Base-by-base conservation (phyloP, 164 flowering plant species). In the Hamamelis virginiana region DNA sequence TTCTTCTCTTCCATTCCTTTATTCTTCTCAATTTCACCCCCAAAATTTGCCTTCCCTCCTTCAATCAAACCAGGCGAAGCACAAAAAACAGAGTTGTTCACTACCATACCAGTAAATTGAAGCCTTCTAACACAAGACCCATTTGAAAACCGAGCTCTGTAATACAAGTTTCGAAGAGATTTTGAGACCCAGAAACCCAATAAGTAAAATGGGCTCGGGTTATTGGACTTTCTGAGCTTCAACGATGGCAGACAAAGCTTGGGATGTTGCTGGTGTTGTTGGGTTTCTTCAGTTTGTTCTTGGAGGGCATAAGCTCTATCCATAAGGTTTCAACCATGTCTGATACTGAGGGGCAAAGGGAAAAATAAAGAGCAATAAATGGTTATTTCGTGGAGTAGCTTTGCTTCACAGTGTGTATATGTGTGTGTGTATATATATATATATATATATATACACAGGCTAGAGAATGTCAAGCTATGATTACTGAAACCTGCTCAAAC, bases 71-170 rank as follows among this genome's bases (percentile, higher is more conserved):
- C 63, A 58, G 78, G 78, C 1, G 81, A 77, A 67, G 62, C 65
- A 71, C 75, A 72, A 70, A 74, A 82, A 23, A 68, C 77, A 65
- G 84, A 74, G 76, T 80, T 82, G 68, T 80, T 77, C 65, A 85
- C 71, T 8, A 84, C 72, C 76, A 80, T 72, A 33, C 70, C 76
- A 70, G 55, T 46, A 59, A 69, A 76, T 11, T 41, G 68, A 8
- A 74, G 38, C 62, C 76, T 59, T 50, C 48, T 72, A 56, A 73
- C 58, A 64, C 71, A 74, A 66, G 56, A 59, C 61, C 78, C 80
- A 67, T 69, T 63, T 15, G 70, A 45, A 46, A 59, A 56, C 15
- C 72, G 44, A 65, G 56, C 68, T 65, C 62, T 66, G 51, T 48
- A 25, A 27, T 41, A 22, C 53, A 78, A 51, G 8, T 73, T 68